Conservation (phyloP, 1,139 yeast species). For the Lodderomyces metapsilosis region DNA sequence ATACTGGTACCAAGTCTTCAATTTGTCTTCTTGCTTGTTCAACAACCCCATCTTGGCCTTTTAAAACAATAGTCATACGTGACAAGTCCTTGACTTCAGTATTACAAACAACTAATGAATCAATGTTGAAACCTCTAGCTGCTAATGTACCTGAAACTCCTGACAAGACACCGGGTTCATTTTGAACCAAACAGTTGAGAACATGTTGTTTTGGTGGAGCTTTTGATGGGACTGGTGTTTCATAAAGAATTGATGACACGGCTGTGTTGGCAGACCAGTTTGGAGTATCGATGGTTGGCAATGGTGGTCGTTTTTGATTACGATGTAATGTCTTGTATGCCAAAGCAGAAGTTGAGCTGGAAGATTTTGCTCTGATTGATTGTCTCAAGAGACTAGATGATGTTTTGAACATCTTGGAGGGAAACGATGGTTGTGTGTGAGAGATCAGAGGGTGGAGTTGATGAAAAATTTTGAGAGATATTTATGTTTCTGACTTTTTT, state of each 20-base stretch:
- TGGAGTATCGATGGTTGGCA: constrained; percentile 94
- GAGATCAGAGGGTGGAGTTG: neutral
- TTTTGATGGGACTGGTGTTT: constrained; percentile 76
- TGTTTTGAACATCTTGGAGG: constrained; percentile 12
- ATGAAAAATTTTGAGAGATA: neutral
- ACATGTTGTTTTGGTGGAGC: constrained; percentile 81
- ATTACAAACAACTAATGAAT: constrained; percentile 92
- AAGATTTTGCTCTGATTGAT: constrained; percentile 26
- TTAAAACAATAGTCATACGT: constrained; percentile 93
- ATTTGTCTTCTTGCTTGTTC: constrained; percentile 99
- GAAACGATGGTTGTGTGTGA: neutral
- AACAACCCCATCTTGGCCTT: constrained; percentile 93
- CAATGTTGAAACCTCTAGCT: constrained; percentile 97
- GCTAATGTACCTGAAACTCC: constrained; percentile 94
- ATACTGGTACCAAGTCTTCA: constrained; percentile 96
- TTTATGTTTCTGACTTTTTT: neutral
- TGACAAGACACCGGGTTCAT: constrained; percentile 96
- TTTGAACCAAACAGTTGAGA: constrained; percentile 93
- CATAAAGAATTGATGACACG: constrained; percentile 90
- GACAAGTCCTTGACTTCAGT: constrained; percentile 95
- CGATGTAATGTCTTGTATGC: constrained; percentile 91
- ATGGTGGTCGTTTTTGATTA: constrained; percentile 82
- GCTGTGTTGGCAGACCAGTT: constrained; percentile 96
- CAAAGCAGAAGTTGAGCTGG: constrained; percentile 86
- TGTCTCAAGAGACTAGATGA: constrained; percentile 10